phyloP scores from a whole-genome alignment of 78 protist genomes.

The Dictyostelium brefeldianum region DNA sequence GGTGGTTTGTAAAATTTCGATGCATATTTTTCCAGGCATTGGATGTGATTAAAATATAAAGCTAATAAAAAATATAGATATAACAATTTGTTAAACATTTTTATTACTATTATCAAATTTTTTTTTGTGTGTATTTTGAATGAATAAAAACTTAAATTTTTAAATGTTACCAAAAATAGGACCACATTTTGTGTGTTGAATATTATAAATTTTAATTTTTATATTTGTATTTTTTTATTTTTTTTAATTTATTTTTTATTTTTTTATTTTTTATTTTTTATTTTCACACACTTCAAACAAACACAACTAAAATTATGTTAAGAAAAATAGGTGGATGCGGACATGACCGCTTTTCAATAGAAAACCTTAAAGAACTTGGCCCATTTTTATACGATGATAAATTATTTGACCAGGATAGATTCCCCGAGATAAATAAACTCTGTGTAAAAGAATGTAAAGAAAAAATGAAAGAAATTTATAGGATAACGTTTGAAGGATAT shows the following conservation, averaged over 20 bases:
- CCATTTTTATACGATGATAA: background rate
- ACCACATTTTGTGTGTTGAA: background rate
- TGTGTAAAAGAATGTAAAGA: background rate
- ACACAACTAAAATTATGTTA: background rate
- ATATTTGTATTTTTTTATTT: background rate
- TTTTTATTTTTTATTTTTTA: background rate
- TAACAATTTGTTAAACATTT: background rate
- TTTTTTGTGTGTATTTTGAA: background rate
- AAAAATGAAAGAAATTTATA: slow-evolving; percentile 8
- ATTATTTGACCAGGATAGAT: slow-evolving; percentile 1
- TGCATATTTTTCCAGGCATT: background rate
- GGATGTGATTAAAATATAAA: background rate
- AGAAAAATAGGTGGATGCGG: slow-evolving; percentile 5
- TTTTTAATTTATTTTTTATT: background rate
- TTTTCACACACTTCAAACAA: background rate
- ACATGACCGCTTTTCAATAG: background rate
- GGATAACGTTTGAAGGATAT: background rate
- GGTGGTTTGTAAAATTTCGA: background rate
- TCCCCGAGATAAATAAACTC: background rate
- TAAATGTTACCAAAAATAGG: background rate
- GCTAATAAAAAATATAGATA: background rate
- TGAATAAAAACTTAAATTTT: background rate
- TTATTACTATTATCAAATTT: background rate
- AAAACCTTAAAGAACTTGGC: background rate
- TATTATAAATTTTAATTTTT: too few species aligned